Evolutionary conservation across 768 basidiomycete genomes (phyloP).

Genomic region (Tubosaeta sp.): DNA sequence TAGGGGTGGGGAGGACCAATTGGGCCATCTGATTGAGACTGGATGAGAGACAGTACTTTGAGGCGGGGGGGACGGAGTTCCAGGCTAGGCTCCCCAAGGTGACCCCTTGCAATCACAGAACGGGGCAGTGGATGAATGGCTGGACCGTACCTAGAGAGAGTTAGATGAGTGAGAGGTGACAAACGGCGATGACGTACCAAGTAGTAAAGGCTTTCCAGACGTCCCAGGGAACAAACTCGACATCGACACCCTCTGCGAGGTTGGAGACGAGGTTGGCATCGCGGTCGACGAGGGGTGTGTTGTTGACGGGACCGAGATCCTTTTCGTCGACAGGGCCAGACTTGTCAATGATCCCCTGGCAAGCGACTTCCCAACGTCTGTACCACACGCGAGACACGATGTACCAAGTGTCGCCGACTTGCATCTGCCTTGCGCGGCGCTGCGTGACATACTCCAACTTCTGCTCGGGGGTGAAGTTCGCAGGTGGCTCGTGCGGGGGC

Average conservation of each 20-base stretch:
- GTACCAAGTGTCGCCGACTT: constrained; percentile 73
- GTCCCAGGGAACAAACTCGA: constrained; percentile 68
- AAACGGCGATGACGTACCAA: constrained; percentile 42
- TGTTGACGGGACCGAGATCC: constrained; percentile 73
- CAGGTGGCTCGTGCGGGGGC: constrained; percentile 20
- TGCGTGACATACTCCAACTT: constrained; percentile 50
- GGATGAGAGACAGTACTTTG: constrained; percentile 46
- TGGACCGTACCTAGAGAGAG: constrained; percentile 66
- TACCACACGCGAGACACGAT: constrained; percentile 70
- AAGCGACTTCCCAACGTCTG: constrained; percentile 70
- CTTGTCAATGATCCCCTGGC: constrained; percentile 65
- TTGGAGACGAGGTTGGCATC: constrained; percentile 42
- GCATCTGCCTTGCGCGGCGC: constrained; percentile 46
- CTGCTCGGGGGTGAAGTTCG: constrained; percentile 35
- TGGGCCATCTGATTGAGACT: constrained; percentile 24
- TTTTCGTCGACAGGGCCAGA: constrained; percentile 57
- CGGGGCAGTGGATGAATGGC: constrained; percentile 56
- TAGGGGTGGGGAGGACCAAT: constrained; percentile 30
- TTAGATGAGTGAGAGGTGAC: not conserved
- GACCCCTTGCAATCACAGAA: constrained; percentile 59
- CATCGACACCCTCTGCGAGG: constrained; percentile 60
- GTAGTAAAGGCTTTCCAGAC: constrained; percentile 64
- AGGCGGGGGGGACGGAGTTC: constrained; percentile 72
- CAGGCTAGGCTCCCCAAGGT: constrained; percentile 45
- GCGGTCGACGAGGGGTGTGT: constrained; percentile 56